phyloP scores from a whole-genome alignment of 768 basidiomycete genomes.

The Suillus decipiens region DNA sequence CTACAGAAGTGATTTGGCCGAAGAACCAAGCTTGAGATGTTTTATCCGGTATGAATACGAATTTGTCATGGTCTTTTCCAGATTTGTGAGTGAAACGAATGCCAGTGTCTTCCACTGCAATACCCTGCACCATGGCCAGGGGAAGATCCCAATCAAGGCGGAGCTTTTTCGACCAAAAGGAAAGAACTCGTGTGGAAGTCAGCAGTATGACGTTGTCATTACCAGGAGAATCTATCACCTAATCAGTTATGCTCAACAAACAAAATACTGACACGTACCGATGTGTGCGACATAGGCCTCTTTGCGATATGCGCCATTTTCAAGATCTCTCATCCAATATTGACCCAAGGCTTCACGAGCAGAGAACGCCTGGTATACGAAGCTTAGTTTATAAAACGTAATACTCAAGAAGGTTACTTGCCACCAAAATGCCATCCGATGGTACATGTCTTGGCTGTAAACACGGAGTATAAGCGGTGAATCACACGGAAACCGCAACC shows the following conservation, averaged over 20 bases:
- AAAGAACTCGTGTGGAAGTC: conserved; percentile 76
- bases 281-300: conserved; percentile 93
- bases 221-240: conserved; percentile 62
- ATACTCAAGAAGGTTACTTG: conserved; percentile 39
- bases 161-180: conserved; percentile 84
- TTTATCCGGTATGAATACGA: conserved; percentile 76
- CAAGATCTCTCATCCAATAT: conserved; percentile 95
- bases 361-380: conserved; percentile 72
- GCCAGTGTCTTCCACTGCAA: conserved; percentile 88
- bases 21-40: conserved; percentile 81
- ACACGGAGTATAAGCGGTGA: background rate
- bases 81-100: conserved; percentile 84
- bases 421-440: conserved; percentile 83
- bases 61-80: conserved; percentile 74
- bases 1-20: conserved; percentile 70
- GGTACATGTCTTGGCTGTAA: conserved; percentile 81
- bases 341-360: conserved; percentile 91
- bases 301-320: conserved; percentile 81
- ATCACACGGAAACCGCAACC: background rate
- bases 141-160: conserved; percentile 91
- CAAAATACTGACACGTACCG: conserved; percentile 51
- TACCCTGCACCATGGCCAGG: conserved; percentile 81
- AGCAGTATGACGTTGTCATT: conserved; percentile 81
- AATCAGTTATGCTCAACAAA: conserved; percentile 13
- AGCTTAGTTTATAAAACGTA: background rate